Percentiles rank a stretch among this genome's conserved stretches.
These are phyloP conservation scores for Clarireedia homoeocarpa DNA, from an alignment of 2,329 filamentous ascomycete genomes.

Conservation along the genomic window DNA sequence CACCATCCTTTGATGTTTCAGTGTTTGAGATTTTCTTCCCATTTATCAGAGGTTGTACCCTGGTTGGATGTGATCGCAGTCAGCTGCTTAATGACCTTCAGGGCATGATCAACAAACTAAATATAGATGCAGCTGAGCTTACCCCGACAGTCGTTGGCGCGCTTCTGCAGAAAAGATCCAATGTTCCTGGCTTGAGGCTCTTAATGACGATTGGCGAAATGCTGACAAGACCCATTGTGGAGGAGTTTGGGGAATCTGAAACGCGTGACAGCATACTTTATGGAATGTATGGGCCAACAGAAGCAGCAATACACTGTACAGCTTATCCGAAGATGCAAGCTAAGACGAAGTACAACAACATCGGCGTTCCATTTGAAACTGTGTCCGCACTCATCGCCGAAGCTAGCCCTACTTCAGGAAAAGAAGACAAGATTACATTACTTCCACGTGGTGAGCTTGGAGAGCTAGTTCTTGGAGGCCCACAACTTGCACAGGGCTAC, in stretches of 20 bases:
- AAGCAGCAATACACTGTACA: constrained; percentile 87
- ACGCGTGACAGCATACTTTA: constrained; percentile 57
- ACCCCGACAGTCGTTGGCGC: constrained; percentile 83
- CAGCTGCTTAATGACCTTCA: constrained; percentile 71
- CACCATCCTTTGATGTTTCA: constrained; percentile 89
- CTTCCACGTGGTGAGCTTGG: constrained; percentile 28
- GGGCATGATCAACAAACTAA: constrained; percentile 51
- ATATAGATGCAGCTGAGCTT: constrained; percentile 78
- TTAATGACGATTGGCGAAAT: constrained; percentile 89
- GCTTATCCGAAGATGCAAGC: constrained; percentile 56
- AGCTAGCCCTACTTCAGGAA: constrained; percentile 12
- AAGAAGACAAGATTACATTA: constrained; percentile 19
- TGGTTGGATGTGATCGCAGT: constrained; percentile 62
- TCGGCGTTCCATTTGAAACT: constrained; percentile 72
- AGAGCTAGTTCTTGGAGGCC: constrained; percentile 74
- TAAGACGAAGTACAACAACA: constrained; percentile 53
- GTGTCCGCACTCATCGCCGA: constrained; percentile 40
- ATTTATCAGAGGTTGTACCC: constrained; percentile 61
- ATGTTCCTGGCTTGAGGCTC: constrained; percentile 60
- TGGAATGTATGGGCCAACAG: constrained; percentile 92
- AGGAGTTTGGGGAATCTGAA: constrained; percentile 60
- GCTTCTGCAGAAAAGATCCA: constrained; percentile 58
- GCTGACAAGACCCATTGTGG: constrained; percentile 69
- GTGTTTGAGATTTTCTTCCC: constrained; percentile 95
- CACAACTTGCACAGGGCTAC: constrained; percentile 73